A percentile compares a stretch with the other conserved stretches of the same genome.
Conservation (phyloP, 1,284 basidiomycete species). For the Melampsora americana region DNA sequence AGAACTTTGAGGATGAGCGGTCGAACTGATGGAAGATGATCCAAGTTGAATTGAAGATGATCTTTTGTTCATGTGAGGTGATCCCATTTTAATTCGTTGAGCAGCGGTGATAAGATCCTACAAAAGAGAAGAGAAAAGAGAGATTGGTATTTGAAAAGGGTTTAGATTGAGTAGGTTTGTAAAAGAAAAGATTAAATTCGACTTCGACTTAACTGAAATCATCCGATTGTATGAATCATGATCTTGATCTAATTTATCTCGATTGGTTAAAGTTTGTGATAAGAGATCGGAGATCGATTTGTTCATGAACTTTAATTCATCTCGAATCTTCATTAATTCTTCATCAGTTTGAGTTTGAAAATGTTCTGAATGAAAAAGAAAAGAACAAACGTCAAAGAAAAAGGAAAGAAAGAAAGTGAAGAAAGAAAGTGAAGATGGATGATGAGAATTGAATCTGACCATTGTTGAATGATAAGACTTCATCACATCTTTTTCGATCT, state of each 20-base stretch:
- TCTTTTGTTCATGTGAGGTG: slow-evolving; percentile 25
- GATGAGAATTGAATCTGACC: too few relatives aligned
- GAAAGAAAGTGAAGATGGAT: too few relatives aligned
- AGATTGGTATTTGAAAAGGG: too few relatives aligned
- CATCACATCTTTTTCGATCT: slow-evolving; percentile 30
- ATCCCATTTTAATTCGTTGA: slow-evolving; percentile 34
- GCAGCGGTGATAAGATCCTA: slow-evolving; percentile 41
- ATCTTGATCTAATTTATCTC: slow-evolving; percentile 38
- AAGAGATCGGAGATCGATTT: slow-evolving; percentile 20
- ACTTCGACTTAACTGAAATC: slow-evolving; percentile 39
- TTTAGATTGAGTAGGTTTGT: too few relatives aligned
- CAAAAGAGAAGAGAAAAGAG: background rate
- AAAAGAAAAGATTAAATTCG: too few relatives aligned
- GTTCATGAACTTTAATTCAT: slow-evolving; percentile 20
- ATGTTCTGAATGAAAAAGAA: too few relatives aligned
- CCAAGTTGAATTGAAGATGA: slow-evolving; percentile 34
- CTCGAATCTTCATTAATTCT: slow-evolving; percentile 12
- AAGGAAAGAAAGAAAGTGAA: too few relatives aligned
- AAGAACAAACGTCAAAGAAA: too few relatives aligned
- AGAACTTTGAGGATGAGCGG: background rate
- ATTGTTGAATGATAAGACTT: slow-evolving; percentile 14
- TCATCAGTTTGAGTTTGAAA: slow-evolving; percentile 12
- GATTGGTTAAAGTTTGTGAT: background rate
- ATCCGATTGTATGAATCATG: slow-evolving; percentile 34
- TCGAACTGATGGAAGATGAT: slow-evolving; percentile 18